phyloP scores from a whole-genome alignment of 352 stramenopile genomes.

The Phytophthora megakarya region DNA sequence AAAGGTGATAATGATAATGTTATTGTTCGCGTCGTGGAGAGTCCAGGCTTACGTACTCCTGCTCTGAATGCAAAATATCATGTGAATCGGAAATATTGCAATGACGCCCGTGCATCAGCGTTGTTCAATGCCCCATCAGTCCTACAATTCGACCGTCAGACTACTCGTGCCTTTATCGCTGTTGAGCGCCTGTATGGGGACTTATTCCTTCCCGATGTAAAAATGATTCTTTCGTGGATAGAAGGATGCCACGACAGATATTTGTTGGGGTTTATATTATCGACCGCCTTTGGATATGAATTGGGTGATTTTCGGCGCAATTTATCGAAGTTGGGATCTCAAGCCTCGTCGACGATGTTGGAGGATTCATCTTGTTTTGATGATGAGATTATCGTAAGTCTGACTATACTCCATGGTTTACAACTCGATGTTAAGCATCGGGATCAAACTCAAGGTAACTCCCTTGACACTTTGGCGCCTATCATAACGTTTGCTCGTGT shows the following conservation, averaged over 20 bases:
- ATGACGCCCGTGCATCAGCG: slow-evolving; percentile 9
- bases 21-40: slow-evolving; percentile 48
- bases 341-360: slow-evolving; percentile 35
- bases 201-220: slow-evolving; percentile 55
- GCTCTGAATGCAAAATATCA: slow-evolving; percentile 51
- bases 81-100: slow-evolving; percentile 48
- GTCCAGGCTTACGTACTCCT: slow-evolving; percentile 40
- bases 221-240: slow-evolving; percentile 46
- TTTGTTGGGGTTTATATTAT: slow-evolving; percentile 69
- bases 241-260: slow-evolving; percentile 47
- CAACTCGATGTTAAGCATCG: slow-evolving; percentile 49
- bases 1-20: slow-evolving; percentile 38
- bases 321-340: slow-evolving; percentile 49
- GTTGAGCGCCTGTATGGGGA: slow-evolving; percentile 40
- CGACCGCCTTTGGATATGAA: slow-evolving; percentile 67
- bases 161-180: slow-evolving; percentile 29
- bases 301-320: slow-evolving; percentile 60
- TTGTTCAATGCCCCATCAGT: slow-evolving; percentile 17
- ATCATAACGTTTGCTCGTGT: slow-evolving; percentile 37
- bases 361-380: slow-evolving; percentile 34
- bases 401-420: slow-evolving; percentile 40
- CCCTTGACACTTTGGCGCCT: slow-evolving; percentile 13
- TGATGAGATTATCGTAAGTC: slow-evolving; percentile 30
- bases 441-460: slow-evolving; percentile 30
- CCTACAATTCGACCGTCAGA: slow-evolving; percentile 29